Evolutionary conservation across 371 early-diverging fungal species (phyloP), one percentile per base, ranked within the genome.

Genomic region (Mucor velutinosus): DNA sequence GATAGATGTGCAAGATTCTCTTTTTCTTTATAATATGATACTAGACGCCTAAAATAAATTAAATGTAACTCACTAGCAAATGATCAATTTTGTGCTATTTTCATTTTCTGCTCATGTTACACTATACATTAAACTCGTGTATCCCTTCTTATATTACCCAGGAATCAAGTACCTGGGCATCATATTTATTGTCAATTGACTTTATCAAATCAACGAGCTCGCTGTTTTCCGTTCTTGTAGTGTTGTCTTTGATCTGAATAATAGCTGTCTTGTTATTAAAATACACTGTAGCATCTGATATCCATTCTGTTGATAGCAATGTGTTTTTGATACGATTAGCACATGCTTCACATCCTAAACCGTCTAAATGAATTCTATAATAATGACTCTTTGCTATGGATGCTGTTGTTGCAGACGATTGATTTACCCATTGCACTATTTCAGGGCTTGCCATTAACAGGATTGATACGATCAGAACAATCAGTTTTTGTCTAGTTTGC

Each of bases 291-390:
- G 70, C 79, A 23, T 64, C 56, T 23, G 64, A 65, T 8, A 86
- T 68, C 47, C 75, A 76, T 0, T 70, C 69, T 17, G 75, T 53
- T 10, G 61, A 30, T 32, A 56, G 29, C 23, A 86, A 69, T 25
- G 73, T 64, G 29, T 74, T 73, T 47, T 78, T 79, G 12, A 86
- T 76, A 37, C 82, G 73, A 51, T 78, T 86, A 1, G 82, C 86
- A 67, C 86, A 86, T 14, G 84, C 83, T 43, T 80, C 72, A 64
- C 84, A 86, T 6, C 76, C 76, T 66, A 86, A 72, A 33, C 86
- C 86, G 8, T 80, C 70, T 8, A 86, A 53, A 8, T 62, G 66
- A 25, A 86, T 39, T 45, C 76, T 71, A 64, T 77, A 80, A n/a
- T 73, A 58, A 23, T 14, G 4, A 14, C 29, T 59, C 7, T 37